These are phyloP conservation scores for Cordia subcordata DNA, from an alignment of 257 asterid genomes.

Conservation along the genomic window DNA sequence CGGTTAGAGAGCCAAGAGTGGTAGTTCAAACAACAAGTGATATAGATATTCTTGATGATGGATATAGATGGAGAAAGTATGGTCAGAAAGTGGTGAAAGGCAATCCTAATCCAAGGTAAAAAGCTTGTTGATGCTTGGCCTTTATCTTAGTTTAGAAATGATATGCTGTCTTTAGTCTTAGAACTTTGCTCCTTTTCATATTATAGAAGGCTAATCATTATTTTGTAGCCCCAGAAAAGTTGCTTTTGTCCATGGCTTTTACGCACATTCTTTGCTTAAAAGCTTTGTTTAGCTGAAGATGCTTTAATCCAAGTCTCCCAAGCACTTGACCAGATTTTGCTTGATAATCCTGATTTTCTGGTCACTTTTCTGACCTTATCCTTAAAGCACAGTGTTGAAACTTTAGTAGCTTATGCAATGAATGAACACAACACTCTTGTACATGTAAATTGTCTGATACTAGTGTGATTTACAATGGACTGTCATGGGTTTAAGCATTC, in stretches of 20 bases:
- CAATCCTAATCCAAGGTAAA: slow-evolving; percentile 39
- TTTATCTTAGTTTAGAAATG: too few relatives aligned
- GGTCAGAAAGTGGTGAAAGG: slow-evolving; percentile 36
- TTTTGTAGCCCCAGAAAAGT: background rate
- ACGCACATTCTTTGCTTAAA: background rate
- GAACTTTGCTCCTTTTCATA: background rate
- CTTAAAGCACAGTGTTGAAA: background rate
- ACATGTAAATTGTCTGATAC: background rate
- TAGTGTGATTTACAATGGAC: background rate
- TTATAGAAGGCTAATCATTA: background rate
- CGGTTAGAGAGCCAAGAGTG: slow-evolving; percentile 39
- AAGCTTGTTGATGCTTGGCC: background rate
- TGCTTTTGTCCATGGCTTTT: slow-evolving; percentile 2
- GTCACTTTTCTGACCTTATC: background rate
- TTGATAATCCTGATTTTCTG: background rate
- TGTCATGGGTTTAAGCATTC: background rate
- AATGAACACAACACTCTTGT: too few relatives aligned
- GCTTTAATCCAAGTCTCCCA: background rate
- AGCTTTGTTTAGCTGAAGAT: background rate
- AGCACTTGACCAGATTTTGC: background rate
- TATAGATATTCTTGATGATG: slow-evolving; percentile 39
- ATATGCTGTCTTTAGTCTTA: background rate
- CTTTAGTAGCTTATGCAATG: too few relatives aligned
- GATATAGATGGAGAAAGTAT: slow-evolving; percentile 40
- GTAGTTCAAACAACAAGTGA: slow-evolving; percentile 41